Percentiles rank a stretch among this genome's conserved stretches.
Conservation (phyloP, 139 green algal genomes). For the Spirogloea muscicola region DNA sequence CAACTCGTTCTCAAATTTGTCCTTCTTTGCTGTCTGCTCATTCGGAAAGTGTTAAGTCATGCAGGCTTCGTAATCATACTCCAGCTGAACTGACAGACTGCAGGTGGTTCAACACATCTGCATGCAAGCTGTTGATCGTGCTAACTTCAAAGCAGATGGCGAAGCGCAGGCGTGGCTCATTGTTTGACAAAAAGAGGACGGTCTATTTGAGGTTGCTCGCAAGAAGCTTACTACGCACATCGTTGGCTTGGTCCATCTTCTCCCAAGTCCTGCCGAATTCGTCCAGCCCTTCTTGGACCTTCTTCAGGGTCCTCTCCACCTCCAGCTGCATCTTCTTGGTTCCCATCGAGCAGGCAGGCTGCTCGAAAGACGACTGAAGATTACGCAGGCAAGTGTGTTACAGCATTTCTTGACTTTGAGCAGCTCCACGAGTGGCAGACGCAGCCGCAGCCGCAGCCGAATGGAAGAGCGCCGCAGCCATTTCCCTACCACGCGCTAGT, state of each 20-base stretch:
- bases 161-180: background rate
- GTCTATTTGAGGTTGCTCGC: background rate
- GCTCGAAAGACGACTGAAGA: too few species aligned
- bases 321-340: slow-evolving; percentile 86
- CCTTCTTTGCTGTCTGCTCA: slow-evolving; percentile 59
- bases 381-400: too few species aligned
- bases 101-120: background rate
- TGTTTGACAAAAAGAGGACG: background rate
- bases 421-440: too few species aligned
- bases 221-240: slow-evolving; percentile 6
- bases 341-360: slow-evolving; percentile 69
- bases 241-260: slow-evolving; percentile 60
- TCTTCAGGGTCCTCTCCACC: slow-evolving; percentile 92
- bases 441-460: too few species aligned
- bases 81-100: background rate
- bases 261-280: slow-evolving; percentile 92
- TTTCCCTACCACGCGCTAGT: too few species aligned
- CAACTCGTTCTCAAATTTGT: slow-evolving; percentile 94
- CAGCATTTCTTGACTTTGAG: too few species aligned
- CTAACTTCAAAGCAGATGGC: background rate
- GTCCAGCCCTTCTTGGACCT: slow-evolving; percentile 87
- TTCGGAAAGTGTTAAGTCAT: background rate
- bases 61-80: background rate
- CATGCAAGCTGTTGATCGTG: slow-evolving; percentile 6
- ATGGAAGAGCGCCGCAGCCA: too few species aligned